phyloP scores from a whole-genome alignment of 1,139 yeast genomes.

The Magnusiomyces fungicola region DNA sequence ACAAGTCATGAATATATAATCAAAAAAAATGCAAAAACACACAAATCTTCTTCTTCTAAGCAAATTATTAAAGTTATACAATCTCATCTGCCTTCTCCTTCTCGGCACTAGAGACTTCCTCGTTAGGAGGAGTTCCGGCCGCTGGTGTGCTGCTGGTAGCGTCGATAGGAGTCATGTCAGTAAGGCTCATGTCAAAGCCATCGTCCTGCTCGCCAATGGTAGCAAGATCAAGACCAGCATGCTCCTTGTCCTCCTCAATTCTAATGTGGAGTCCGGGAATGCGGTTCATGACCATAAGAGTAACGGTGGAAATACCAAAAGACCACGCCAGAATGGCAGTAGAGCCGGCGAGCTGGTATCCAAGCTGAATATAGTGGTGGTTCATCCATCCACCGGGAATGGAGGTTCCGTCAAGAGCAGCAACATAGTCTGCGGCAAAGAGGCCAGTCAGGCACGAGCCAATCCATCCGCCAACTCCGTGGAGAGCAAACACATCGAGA shows the following conservation, averaged over 20 bases:
- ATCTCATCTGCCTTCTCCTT: too few relatives aligned
- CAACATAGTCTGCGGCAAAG: constrained; percentile 89
- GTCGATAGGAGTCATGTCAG: background rate
- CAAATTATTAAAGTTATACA: too few relatives aligned
- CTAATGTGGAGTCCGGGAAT: constrained; percentile 80
- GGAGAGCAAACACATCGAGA: constrained; percentile 88
- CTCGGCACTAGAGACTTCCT: too few relatives aligned
- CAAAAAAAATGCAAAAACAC: too few relatives aligned
- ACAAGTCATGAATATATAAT: too few relatives aligned
- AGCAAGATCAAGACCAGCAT: constrained; percentile 78
- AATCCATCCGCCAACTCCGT: constrained; percentile 87
- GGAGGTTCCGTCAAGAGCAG: constrained; percentile 57
- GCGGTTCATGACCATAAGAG: constrained; percentile 65
- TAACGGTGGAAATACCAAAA: constrained; percentile 63
- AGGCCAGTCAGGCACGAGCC: constrained; percentile 84
- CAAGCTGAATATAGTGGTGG: constrained; percentile 83
- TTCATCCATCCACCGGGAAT: constrained; percentile 91
- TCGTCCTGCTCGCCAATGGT: constrained; percentile 73
- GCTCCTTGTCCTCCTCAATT: constrained; percentile 84
- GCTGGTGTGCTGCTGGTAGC: too few relatives aligned
- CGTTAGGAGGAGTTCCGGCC: too few relatives aligned
- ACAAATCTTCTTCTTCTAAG: too few relatives aligned
- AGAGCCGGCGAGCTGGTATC: constrained; percentile 87
- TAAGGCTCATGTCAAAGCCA: background rate
- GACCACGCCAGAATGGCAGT: constrained; percentile 74